phyloP scores from a whole-genome alignment of 2,329 filamentous ascomycete genomes.

The Achaetomium macrosporum region DNA sequence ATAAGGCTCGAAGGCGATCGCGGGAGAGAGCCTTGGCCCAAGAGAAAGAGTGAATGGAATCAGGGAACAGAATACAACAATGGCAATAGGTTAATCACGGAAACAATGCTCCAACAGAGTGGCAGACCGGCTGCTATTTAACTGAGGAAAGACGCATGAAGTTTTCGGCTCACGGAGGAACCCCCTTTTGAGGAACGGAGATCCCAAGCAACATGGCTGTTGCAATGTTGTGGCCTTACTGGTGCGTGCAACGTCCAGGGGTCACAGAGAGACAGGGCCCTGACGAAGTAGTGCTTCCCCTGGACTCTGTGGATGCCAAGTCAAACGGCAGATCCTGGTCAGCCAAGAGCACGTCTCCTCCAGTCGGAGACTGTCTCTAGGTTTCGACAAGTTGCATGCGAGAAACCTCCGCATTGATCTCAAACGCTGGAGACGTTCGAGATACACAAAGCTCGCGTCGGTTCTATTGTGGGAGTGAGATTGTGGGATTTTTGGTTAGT shows the following conservation, averaged over 20 bases:
- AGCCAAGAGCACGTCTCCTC: slow-evolving; percentile 11
- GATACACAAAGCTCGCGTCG: neutral
- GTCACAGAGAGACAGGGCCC: slow-evolving; percentile 11
- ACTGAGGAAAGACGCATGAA: slow-evolving; percentile 20
- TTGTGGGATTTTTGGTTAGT: neutral
- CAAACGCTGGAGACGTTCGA: slow-evolving; percentile 16
- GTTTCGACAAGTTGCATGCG: slow-evolving; percentile 21
- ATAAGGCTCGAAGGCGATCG: slow-evolving; percentile 6
- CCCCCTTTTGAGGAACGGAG: slow-evolving; percentile 8
- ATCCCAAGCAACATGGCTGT: slow-evolving; percentile 13
- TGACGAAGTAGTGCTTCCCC: no score
- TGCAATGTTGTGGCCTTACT: slow-evolving; percentile 4
- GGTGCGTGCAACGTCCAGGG: slow-evolving; percentile 12
- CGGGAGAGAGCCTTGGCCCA: slow-evolving; percentile 8
- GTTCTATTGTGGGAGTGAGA: slow-evolving; percentile 1
- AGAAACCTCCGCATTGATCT: slow-evolving; percentile 18
- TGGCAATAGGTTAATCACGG: slow-evolving; percentile 12
- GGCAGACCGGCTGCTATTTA: slow-evolving; percentile 20
- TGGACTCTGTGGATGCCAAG: slow-evolving; percentile 20
- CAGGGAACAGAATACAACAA: slow-evolving; percentile 9
- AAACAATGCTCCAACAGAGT: slow-evolving; percentile 9
- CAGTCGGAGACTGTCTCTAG: slow-evolving; percentile 15
- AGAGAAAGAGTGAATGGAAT: slow-evolving; percentile 6
- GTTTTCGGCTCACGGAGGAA: slow-evolving; percentile 4
- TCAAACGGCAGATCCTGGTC: slow-evolving; percentile 21